Evolutionary conservation across 2,329 filamentous ascomycete genomes (phyloP), one percentile per base, ranked within the genome.

Genomic region (Verticillium nubilum): DNA sequence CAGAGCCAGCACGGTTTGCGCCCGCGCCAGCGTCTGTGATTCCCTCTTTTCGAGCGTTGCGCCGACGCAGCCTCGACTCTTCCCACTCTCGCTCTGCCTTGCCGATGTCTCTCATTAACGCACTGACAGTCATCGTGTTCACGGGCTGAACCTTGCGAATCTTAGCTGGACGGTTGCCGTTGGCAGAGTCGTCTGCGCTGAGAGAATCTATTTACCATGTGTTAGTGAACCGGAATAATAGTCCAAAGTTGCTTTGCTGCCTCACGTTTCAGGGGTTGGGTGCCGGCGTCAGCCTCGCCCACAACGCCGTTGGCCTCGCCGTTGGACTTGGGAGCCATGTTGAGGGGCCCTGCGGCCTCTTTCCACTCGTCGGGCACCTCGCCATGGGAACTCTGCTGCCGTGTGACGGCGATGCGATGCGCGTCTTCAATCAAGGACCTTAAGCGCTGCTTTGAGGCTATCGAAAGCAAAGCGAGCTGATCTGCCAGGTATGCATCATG

Each of bases 371-470:
- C 79, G 2, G 92, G 90, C 5, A 97, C 80, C 31, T 87, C 78
- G 1, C 93, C 94, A 71, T 96, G 89, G 2, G 92, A 91, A 23
- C 89, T 90, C 61, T 83, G 86, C 69, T 91, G 89, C 58, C 94
- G 86, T 61, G 85, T 89, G 61, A 82, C 81, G 3, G 91, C 85
- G 53, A 96, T 75, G 10, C 82, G 81, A 58, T 87, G 84, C 12
- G 91, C 87, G 67, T 97, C 92, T 68, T 93, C 89, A 3, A 97
- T 70, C 29, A 97, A 75, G 13, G 86, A 85, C 58, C 90, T 83
- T 37, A 97, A 67, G 28, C 92, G 84, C 66, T 96, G 89, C 69
- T 94, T 91, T 10, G 91, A 87, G 19, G 91, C 90, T 59, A 97
- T 82, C 5, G 92, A 95, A 60, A 97, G 72, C 17, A 97, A 79